phyloP scores from a whole-genome alignment of 495 filamentous ascomycete species.

The Aspergillus incahuasiensis region DNA sequence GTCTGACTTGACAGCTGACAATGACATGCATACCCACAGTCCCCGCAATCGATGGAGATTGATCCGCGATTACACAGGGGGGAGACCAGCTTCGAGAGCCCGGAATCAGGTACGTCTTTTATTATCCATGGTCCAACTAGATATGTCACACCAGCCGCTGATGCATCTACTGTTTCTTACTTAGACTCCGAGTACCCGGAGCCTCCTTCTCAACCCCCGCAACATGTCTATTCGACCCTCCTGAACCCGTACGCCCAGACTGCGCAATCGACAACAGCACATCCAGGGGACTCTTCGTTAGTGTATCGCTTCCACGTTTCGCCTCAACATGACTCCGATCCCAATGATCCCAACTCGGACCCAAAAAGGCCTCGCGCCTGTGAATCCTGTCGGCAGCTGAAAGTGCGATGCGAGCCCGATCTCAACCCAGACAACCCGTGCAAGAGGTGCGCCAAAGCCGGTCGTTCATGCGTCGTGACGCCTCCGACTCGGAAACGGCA shows the following conservation, averaged over 20 bases:
- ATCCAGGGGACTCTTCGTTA: neutral
- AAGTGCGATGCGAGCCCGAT: slow-evolving; percentile 82
- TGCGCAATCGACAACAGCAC: neutral
- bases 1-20: neutral
- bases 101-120: slow-evolving; percentile 11
- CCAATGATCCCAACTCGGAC: slow-evolving; percentile 46
- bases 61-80: slow-evolving; percentile 28
- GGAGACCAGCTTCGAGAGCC: slow-evolving; percentile 16
- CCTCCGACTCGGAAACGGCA: slow-evolving; percentile 79
- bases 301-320: slow-evolving; percentile 1
- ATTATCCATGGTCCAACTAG: neutral
- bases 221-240: slow-evolving; percentile 3
- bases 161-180: slow-evolving; percentile 6
- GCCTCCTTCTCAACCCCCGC: slow-evolving; percentile 22
- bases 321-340: slow-evolving; percentile 15
- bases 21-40: slow-evolving; percentile 15
- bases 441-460: slow-evolving; percentile 81
- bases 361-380: slow-evolving; percentile 83
- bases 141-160: slow-evolving; percentile 4
- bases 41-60: slow-evolving; percentile 30
- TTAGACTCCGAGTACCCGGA: slow-evolving; percentile 28
- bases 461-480: slow-evolving; percentile 74
- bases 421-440: slow-evolving; percentile 61
- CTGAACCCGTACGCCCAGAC: slow-evolving; percentile 9
- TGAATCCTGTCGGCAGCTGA: slow-evolving; percentile 83